Conservation (phyloP, 2,329 filamentous ascomycete genomes). For the Massarina eburnea region DNA sequence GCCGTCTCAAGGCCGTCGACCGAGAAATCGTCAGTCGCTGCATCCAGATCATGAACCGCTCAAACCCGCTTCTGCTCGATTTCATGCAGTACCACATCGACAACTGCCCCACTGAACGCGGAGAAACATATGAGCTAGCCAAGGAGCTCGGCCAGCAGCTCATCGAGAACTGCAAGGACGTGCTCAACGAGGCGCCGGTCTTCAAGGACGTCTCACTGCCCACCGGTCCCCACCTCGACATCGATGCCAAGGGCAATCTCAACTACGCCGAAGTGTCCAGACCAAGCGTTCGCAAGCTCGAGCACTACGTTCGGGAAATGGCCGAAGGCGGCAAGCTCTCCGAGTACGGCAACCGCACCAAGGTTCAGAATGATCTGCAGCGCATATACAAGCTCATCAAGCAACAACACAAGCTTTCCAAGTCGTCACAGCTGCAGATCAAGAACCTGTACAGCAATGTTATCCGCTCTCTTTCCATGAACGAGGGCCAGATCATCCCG, state of each 20-base stretch:
- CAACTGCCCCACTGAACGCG: conserved; percentile 93
- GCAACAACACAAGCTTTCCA: conserved; percentile 96
- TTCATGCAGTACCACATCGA: conserved; percentile 99
- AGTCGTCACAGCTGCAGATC: conserved; percentile 94
- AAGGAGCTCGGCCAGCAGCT: conserved; percentile 91
- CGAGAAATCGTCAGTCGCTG: conserved; percentile 98
- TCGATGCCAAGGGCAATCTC: conserved; percentile 89
- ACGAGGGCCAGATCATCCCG: conserved; percentile 94
- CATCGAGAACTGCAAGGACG: conserved; percentile 96
- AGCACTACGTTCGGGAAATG: conserved; percentile 99
- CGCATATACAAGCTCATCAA: conserved; percentile 98
- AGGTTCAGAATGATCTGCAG: conserved; percentile 93
- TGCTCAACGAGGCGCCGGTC: conserved; percentile 77
- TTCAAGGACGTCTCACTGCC: conserved; percentile 96
- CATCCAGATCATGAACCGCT: conserved; percentile 99
- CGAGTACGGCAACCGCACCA: conserved; percentile 96
- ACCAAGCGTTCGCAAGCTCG: conserved; percentile 88
- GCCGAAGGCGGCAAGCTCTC: conserved; percentile 97
- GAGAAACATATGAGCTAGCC: conserved; percentile 96
- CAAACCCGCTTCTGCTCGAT: conserved; percentile 90
- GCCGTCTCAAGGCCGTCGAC: conserved; percentile 86
- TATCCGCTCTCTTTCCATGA: conserved; percentile 93
- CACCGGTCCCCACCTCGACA: conserved; percentile 87
- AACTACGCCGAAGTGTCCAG: conserved; percentile 87
- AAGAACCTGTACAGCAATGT: conserved; percentile 94